These are phyloP conservation scores for Podaxis mareebaensis DNA, from an alignment of 768 basidiomycete genomes.

Conservation along the genomic window DNA sequence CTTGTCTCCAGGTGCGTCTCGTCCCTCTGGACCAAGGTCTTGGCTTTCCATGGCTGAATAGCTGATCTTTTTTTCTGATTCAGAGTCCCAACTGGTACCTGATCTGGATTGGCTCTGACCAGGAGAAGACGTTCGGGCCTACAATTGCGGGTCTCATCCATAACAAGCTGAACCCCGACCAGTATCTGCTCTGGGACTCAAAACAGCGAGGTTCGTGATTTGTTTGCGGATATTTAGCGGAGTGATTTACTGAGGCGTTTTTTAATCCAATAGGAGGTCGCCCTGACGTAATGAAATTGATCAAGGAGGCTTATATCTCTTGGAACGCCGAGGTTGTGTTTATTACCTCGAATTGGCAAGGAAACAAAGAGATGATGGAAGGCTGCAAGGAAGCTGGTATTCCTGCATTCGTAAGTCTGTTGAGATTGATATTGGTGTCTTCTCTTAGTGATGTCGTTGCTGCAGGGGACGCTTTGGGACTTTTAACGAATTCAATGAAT, in stretches of 20 bases:
- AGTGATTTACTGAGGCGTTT: neutral
- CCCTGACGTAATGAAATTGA: slow-evolving; percentile 77
- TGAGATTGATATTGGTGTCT: neutral
- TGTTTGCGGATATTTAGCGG: neutral
- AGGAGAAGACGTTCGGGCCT: slow-evolving; percentile 83
- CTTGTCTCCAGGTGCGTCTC: slow-evolving; percentile 70
- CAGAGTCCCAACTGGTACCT: slow-evolving; percentile 64
- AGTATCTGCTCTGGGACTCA: slow-evolving; percentile 78
- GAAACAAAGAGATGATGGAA: slow-evolving; percentile 82
- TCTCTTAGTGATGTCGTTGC: neutral
- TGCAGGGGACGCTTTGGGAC: slow-evolving; percentile 71
- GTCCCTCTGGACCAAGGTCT: slow-evolving; percentile 1
- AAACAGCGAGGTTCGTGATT: slow-evolving; percentile 54
- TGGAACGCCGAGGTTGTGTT: slow-evolving; percentile 85
- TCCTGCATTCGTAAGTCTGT: slow-evolving; percentile 55
- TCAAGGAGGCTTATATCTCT: slow-evolving; percentile 70
- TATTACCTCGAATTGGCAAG: slow-evolving; percentile 78
- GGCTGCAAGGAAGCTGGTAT: slow-evolving; percentile 73
- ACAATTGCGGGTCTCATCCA: slow-evolving; percentile 75
- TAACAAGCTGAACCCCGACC: slow-evolving; percentile 66
- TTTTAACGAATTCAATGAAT: slow-evolving; percentile 39
- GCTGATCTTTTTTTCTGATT: neutral
- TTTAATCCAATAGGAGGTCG: slow-evolving; percentile 48
- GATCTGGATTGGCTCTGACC: slow-evolving; percentile 85
- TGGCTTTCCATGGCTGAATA: neutral